Evolutionary conservation across 1,284 basidiomycete genomes (phyloP).

Genomic region (Cronartium quercuum): DNA sequence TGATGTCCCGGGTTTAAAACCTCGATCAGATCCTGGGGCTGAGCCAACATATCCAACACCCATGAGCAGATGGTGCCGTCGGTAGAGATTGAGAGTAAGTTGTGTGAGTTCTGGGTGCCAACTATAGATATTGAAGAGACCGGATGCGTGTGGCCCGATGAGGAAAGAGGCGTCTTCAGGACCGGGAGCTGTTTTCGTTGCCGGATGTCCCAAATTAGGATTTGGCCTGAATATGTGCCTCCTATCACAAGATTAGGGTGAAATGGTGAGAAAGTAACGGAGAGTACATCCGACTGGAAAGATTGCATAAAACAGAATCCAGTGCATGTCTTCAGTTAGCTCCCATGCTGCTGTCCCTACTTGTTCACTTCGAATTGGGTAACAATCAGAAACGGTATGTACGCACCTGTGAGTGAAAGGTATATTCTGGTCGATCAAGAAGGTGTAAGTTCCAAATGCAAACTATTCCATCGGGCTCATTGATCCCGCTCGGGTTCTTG

Average conservation of each 20-base stretch:
- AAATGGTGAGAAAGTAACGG: slow-evolving; percentile 92
- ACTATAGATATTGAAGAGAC: slow-evolving; percentile 97
- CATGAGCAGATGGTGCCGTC: slow-evolving; percentile 96
- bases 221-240: slow-evolving; percentile 96
- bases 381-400: neutral
- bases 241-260: slow-evolving; percentile 95
- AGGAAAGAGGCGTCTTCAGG: slow-evolving; percentile 88
- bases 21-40: slow-evolving; percentile 90
- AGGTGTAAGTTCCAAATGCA: slow-evolving; percentile 96
- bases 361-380: no score
- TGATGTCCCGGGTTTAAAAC: slow-evolving; percentile 74
- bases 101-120: slow-evolving; percentile 96
- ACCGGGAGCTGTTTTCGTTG: slow-evolving; percentile 83
- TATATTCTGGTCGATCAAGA: slow-evolving; percentile 88
- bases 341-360: neutral
- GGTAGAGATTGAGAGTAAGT: slow-evolving; percentile 87
- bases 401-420: slow-evolving; percentile 87
- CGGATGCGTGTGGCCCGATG: slow-evolving; percentile 88
- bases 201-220: slow-evolving; percentile 96
- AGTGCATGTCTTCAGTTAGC: neutral
- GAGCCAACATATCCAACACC: slow-evolving; percentile 96
- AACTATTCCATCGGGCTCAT: slow-evolving; percentile 93
- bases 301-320: slow-evolving; percentile 29
- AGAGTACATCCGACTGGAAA: slow-evolving; percentile 84
- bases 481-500: slow-evolving; percentile 80